Evolutionary conservation across 306 rosid genomes (phyloP), one percentile per base, ranked within the genome.

Genomic region (Echinosophora koreensis): DNA sequence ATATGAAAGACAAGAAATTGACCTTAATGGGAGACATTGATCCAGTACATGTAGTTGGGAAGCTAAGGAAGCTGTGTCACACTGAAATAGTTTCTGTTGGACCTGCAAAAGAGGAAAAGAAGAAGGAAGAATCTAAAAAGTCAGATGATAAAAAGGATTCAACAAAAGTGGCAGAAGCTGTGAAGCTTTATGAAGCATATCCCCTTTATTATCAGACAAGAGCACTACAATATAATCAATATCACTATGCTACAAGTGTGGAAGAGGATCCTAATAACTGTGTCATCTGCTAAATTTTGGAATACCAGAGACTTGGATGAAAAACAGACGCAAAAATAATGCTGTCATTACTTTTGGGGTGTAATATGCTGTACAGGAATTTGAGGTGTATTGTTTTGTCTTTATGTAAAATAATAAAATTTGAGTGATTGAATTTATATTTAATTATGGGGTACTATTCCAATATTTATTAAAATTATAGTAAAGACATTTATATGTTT

Each of bases 21-120:
- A 90, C 89, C 2, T 81, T 90, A 69, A 78, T 16, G 0, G 97
- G 97, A 9, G 85, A 85, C 4, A 15, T 88, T 38, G 91, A 92
- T 77, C 82, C 95, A 1, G 81, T 90, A 5, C 0, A 8, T 15
- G 73, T 87, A 52, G 91, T 87, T 58, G 38, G 50, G 51, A 92
- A 82, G 52, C 22, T 91, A 78, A 80, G 90, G 49, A 91, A 88
- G 73, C 39, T 47, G 10, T 85, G 81, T 63, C 6, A 0, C 10
- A 38, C 90, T 7, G 88, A 86, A 0, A 81, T 91, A 58, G 28
- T 86, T 4, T 83, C 90, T 0, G 91, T 89, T 46, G 83, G 55
- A 4, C 85, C 85, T 2, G 78, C 89, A 6, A 86, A 89, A 66
- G 86, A 81, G 55, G 92, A 86, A 69, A 91, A 85, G 68, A 89